These are phyloP conservation scores for Fagus crenata DNA, from an alignment of 306 rosid genomes.

Conservation along the genomic window DNA sequence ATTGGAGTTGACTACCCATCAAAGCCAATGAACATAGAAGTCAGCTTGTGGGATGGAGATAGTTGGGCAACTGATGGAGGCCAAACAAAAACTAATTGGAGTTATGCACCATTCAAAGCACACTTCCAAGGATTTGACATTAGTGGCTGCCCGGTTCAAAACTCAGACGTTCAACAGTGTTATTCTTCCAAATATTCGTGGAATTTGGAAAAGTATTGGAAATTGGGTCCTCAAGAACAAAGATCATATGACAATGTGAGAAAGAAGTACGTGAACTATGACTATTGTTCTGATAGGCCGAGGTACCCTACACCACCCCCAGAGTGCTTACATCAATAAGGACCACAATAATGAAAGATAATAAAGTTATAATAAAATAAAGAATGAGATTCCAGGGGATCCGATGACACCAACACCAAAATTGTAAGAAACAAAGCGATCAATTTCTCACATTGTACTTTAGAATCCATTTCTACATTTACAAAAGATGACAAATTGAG, in stretches of 20 bases:
- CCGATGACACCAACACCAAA: not conserved
- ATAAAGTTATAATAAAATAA: not conserved
- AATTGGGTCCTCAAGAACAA: slow-evolving; percentile 19
- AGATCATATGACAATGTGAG: slow-evolving; percentile 28
- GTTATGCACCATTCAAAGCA: slow-evolving; percentile 56
- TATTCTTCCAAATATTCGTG: slow-evolving; percentile 38
- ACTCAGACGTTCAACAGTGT: slow-evolving; percentile 22
- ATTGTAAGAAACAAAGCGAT: too few species aligned
- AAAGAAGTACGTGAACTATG: slow-evolving; percentile 40
- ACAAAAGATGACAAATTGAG: not conserved
- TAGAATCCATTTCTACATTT: not conserved
- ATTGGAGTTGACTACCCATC: slow-evolving; percentile 39
- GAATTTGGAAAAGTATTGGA: slow-evolving; percentile 39
- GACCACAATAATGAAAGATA: not conserved
- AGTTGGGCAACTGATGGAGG: slow-evolving; percentile 68
- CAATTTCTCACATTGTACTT: not conserved
- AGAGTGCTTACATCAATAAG: slow-evolving; percentile 39
- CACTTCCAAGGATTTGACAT: slow-evolving; percentile 43
- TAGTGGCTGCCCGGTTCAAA: slow-evolving; percentile 33
- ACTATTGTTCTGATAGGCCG: slow-evolving; percentile 45
- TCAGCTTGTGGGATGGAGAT: slow-evolving; percentile 51
- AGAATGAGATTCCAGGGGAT: not conserved
- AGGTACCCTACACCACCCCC: slow-evolving; percentile 39
- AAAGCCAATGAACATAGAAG: slow-evolving; percentile 49
- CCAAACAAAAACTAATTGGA: slow-evolving; percentile 42